Conservation (phyloP, 2,329 filamentous ascomycete species). For the Kalaharituber pfeilii region DNA sequence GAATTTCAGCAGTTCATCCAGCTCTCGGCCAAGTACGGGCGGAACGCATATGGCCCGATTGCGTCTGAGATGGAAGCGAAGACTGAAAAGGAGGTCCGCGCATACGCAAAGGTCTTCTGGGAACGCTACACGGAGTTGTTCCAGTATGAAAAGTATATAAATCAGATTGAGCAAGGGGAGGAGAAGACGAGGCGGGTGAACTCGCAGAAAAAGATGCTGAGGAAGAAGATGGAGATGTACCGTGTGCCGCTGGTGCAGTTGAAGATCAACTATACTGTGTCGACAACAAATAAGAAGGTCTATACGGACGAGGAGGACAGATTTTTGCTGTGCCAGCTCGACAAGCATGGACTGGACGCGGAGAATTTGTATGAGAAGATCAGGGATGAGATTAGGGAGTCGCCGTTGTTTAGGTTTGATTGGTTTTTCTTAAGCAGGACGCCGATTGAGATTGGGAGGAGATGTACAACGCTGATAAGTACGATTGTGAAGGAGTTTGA, state of each 20-base stretch:
- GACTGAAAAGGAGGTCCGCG: conserved; percentile 63
- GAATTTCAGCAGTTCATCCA: conserved; percentile 99
- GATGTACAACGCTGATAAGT: conserved; percentile 85
- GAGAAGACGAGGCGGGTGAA: conserved; percentile 76
- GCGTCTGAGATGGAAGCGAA: conserved; percentile 85
- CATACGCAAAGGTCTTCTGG: conserved; percentile 93
- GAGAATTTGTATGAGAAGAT: conserved; percentile 85
- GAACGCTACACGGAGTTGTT: conserved; percentile 78
- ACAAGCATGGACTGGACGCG: conserved; percentile 79
- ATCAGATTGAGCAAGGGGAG: conserved; percentile 81
- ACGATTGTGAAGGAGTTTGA: conserved; percentile 94
- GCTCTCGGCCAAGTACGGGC: conserved; percentile 80
- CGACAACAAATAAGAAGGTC: conserved; percentile 98
- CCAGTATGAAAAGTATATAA: conserved; percentile 77
- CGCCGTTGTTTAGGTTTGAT: conserved; percentile 88
- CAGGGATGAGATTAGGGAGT: conserved; percentile 90
- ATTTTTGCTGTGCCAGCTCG: conserved; percentile 82
- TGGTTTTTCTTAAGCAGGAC: conserved; percentile 98
- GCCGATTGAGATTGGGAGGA: conserved; percentile 74
- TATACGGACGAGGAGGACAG: conserved; percentile 97
- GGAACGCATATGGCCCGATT: conserved; percentile 69
- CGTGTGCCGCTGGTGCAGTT: conserved; percentile 95
- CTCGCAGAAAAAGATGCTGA: conserved; percentile 79
- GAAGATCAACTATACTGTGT: conserved; percentile 97
- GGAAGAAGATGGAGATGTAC: conserved; percentile 90